Percentiles rank a stretch among this genome's conserved stretches.
Conservation (phyloP, 1,284 basidiomycete genomes). For the Sporisorium exsertum region DNA sequence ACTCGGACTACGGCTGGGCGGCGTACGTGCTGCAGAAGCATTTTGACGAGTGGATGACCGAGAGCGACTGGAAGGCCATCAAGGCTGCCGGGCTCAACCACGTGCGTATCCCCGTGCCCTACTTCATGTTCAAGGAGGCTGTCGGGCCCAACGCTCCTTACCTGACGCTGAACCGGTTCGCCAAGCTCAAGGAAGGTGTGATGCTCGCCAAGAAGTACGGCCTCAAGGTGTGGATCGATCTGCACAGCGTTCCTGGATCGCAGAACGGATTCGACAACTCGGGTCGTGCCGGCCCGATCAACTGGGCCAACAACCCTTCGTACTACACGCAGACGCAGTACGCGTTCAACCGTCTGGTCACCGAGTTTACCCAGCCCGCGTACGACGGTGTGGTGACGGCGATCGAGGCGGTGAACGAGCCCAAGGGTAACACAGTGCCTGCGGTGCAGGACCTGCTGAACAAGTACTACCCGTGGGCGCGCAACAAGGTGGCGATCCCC, state of each 20-base stretch:
- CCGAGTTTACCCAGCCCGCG: constrained; percentile 49
- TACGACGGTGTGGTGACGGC: constrained; percentile 59
- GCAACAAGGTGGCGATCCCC: constrained; percentile 56
- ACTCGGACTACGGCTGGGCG: constrained; percentile 69
- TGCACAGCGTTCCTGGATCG: constrained; percentile 72
- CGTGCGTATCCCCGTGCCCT: constrained; percentile 87
- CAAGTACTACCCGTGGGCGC: constrained; percentile 57
- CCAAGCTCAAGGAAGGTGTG: constrained; percentile 75
- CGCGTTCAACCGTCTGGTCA: constrained; percentile 75
- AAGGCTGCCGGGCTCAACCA: constrained; percentile 72
- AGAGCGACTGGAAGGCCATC: constrained; percentile 79
- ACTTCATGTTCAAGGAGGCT: constrained; percentile 83
- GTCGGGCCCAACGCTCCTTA: constrained; percentile 85
- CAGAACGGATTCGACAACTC: constrained; percentile 73
- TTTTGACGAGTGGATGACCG: constrained; percentile 86
- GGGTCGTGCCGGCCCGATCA: constrained; percentile 77
- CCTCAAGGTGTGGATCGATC: constrained; percentile 84
- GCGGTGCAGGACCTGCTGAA: constrained; percentile 37
- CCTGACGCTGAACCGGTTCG: constrained; percentile 80
- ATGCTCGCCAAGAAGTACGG: constrained; percentile 81
- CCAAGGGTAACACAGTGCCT: constrained; percentile 48
- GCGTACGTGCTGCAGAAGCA: constrained; percentile 71
- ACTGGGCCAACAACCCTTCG: constrained; percentile 78
- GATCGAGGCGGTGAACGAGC: constrained; percentile 66
- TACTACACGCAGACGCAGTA: constrained; percentile 80